Conservation (phyloP, 345 rosid genomes). For the Euphorbia tirucalli region DNA sequence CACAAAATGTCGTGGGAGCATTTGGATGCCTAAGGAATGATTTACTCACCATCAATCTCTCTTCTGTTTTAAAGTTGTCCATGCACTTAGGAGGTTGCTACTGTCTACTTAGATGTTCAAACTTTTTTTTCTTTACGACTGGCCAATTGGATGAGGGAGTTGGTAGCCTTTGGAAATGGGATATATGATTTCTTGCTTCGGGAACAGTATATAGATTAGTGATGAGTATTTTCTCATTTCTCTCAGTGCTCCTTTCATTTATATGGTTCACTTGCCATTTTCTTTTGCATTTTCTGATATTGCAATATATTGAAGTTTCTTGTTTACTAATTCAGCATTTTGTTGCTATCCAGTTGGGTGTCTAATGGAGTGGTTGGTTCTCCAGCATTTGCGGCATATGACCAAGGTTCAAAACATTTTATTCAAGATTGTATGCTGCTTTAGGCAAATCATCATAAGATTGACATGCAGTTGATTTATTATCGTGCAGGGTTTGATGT, state of each 20-base stretch:
- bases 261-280: neutral
- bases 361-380: conserved; percentile 95
- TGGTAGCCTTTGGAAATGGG: neutral
- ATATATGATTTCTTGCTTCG: neutral
- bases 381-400: conserved; percentile 98
- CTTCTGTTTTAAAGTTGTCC: neutral
- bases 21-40: neutral
- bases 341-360: conserved; percentile 64
- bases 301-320: neutral
- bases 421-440: conserved; percentile 12
- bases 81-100: neutral
- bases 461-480: conserved; percentile 6
- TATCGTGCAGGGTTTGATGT: conserved; percentile 78
- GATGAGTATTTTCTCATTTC: neutral
- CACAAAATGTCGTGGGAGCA: neutral
- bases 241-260: neutral
- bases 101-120: neutral
- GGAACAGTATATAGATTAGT: neutral
- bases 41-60: neutral
- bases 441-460: conserved; percentile 1
- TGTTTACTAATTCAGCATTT: neutral
- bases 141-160: neutral
- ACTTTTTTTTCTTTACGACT: neutral
- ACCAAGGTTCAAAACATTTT: conserved; percentile 63
- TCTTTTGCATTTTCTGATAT: neutral